A percentile compares a stretch with the other conserved stretches of the same genome.
These are phyloP conservation scores for Penicillium crystallinum DNA, from an alignment of 495 filamentous ascomycete genomes.

Conservation along the genomic window DNA sequence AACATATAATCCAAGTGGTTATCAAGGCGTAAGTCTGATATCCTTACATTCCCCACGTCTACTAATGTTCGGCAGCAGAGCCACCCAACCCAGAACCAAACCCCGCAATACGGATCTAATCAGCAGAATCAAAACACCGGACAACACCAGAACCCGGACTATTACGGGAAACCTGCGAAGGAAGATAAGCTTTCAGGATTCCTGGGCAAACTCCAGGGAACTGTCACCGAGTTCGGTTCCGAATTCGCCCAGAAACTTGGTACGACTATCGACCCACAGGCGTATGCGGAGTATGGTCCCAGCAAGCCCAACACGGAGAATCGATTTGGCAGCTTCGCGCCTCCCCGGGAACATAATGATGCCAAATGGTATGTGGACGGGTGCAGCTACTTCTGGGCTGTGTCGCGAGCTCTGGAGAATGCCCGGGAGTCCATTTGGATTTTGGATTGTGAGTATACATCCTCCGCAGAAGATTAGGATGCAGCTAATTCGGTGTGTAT, in stretches of 20 bases:
- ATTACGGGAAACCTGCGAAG: constrained; percentile 32
- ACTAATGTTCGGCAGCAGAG: constrained; percentile 5
- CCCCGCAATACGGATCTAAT: constrained; percentile 12
- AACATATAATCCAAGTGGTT: constrained; percentile 14
- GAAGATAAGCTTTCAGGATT: constrained; percentile 46
- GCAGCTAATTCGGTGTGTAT: neutral
- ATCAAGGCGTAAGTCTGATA: constrained; percentile 9
- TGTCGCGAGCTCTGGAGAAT: constrained; percentile 76
- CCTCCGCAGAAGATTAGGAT: neutral
- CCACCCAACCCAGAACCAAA: constrained; percentile 15
- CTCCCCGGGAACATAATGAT: constrained; percentile 56
- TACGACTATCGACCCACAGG: constrained; percentile 46
- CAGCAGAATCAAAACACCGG: constrained; percentile 10
- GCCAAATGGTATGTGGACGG: constrained; percentile 94
- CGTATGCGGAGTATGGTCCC: constrained; percentile 43
- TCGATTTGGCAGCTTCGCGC: constrained; percentile 79
- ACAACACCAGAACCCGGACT: constrained; percentile 18
- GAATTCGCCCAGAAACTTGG: constrained; percentile 48
- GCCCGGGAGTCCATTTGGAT: constrained; percentile 87
- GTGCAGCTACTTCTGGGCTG: constrained; percentile 86
- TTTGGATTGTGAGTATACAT: constrained; percentile 49
- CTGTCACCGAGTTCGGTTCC: constrained; percentile 46
- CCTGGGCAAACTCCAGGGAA: constrained; percentile 52
- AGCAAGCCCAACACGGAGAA: constrained; percentile 48
- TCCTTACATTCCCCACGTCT: neutral